phyloP scores from a whole-genome alignment of 805 yeast genomes.

The Candida bentonensis region DNA sequence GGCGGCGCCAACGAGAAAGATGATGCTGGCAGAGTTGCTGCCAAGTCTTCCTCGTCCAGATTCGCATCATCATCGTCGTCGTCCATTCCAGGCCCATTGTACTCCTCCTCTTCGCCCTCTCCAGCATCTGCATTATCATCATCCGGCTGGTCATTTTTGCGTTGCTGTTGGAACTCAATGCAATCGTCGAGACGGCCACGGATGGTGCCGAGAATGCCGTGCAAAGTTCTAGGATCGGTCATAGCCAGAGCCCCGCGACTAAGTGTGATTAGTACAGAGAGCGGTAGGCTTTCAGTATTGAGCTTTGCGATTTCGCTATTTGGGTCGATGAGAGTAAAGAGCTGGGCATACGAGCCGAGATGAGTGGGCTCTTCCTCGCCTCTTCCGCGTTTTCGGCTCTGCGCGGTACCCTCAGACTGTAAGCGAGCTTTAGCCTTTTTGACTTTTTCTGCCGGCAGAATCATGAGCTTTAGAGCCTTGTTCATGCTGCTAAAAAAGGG shows the following conservation, averaged over 20 bases:
- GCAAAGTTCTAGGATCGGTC: conserved; percentile 37
- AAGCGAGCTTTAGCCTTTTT: conserved; percentile 14
- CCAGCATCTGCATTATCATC: conserved; percentile 16
- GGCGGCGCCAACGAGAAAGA: conserved; percentile 48
- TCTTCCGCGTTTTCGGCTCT: background rate
- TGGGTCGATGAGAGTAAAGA: conserved; percentile 54
- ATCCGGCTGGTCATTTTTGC: background rate
- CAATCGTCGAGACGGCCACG: conserved; percentile 32
- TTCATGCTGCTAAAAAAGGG: background rate
- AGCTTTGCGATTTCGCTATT: conserved; percentile 48
- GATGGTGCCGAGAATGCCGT: conserved; percentile 56
- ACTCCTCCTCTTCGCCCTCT: conserved; percentile 22
- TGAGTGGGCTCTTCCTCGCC: background rate
- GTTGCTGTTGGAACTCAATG: background rate
- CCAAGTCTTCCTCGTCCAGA: background rate
- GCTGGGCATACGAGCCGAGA: conserved; percentile 35
- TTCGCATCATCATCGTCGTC: conserved; percentile 7
- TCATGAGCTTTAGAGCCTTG: conserved; percentile 2
- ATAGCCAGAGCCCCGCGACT: conserved; percentile 51
- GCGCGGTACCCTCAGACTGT: conserved; percentile 2
- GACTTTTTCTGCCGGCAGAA: conserved; percentile 13
- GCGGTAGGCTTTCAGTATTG: conserved; percentile 58
- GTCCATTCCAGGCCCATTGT: conserved; percentile 10
- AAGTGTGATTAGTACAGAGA: conserved; percentile 47
- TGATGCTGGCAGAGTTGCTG: conserved; percentile 17